Evolutionary conservation across 2,329 filamentous ascomycete species (phyloP).

Genomic region (Fusarium mexicanum): DNA sequence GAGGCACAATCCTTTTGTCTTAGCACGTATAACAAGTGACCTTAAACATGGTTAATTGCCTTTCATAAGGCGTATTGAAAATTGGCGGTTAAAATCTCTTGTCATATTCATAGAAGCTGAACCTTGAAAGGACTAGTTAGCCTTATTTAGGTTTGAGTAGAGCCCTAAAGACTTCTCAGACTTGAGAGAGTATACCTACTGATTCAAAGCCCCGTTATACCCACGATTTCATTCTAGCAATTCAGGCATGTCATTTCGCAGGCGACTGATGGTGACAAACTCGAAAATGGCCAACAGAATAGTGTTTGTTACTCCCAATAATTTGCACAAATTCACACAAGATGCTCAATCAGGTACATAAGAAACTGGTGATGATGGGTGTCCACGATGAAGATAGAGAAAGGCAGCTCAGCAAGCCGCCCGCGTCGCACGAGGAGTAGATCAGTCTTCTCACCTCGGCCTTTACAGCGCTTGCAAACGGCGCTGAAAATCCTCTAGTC

Average conservation of each 20-base stretch:
- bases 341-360: not conserved
- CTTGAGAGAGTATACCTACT: not conserved
- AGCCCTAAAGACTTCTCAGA: not conserved
- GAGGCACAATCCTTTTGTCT: not conserved
- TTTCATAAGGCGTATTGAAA: not conserved
- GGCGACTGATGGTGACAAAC: not conserved
- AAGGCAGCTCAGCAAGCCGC: not conserved
- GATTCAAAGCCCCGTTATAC: not conserved
- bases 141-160: accelerated
- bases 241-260: not conserved
- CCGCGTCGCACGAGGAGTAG: not conserved
- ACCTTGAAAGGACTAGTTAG: not conserved
- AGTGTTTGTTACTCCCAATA: not conserved
- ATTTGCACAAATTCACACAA: not conserved
- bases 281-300: not conserved
- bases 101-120: not conserved
- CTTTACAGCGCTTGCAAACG: no score
- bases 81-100: not conserved
- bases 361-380: not conserved
- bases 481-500: no score
- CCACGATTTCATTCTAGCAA: not conserved
- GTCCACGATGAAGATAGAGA: not conserved
- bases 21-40: not conserved
- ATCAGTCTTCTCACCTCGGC: not conserved
- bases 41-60: not conserved